These are phyloP conservation scores for Thermothelomyces thermophilus DNA, from an alignment of 2,329 filamentous ascomycete species.

Conservation along the genomic window DNA sequence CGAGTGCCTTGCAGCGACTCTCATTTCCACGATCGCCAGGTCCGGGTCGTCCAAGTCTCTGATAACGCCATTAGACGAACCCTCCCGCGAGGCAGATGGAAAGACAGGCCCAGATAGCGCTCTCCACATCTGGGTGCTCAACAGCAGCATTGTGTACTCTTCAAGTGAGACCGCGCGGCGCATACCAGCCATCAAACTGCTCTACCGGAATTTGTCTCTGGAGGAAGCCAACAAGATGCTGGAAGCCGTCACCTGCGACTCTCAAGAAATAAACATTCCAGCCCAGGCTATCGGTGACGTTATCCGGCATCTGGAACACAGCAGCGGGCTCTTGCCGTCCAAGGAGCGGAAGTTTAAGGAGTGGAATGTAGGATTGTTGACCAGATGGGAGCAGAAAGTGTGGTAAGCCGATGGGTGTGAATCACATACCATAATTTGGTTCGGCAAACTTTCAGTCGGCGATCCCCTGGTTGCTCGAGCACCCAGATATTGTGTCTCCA, in stretches of 20 bases:
- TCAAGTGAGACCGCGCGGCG: conserved; percentile 30
- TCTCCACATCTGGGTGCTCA: conserved; percentile 51
- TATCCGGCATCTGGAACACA: conserved; percentile 38
- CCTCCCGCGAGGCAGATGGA: background rate
- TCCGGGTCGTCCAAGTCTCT: conserved; percentile 53
- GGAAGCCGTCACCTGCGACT: conserved; percentile 46
- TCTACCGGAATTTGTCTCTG: conserved; percentile 41
- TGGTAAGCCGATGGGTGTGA: background rate
- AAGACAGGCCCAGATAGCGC: conserved; percentile 19
- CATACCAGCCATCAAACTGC: conserved; percentile 44
- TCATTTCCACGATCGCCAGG: conserved; percentile 48
- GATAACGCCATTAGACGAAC: conserved; percentile 35
- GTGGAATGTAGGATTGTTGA: conserved; percentile 62
- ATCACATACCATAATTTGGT: no score
- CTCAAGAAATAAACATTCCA: conserved; percentile 55
- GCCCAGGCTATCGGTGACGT: conserved; percentile 42
- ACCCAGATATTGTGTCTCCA: no score
- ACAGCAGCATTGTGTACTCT: conserved; percentile 47
- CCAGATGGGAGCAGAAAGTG: conserved; percentile 35
- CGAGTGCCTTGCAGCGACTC: conserved; percentile 47
- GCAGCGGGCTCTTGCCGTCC: conserved; percentile 46
- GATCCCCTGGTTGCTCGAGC: no score
- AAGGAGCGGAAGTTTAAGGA: conserved; percentile 52
- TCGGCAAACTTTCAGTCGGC: no score
- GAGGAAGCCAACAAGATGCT: conserved; percentile 43